Percentiles rank a stretch among this genome's conserved stretches.
Conservation (phyloP, 345 rosid species). For the Citrus hindsii region DNA sequence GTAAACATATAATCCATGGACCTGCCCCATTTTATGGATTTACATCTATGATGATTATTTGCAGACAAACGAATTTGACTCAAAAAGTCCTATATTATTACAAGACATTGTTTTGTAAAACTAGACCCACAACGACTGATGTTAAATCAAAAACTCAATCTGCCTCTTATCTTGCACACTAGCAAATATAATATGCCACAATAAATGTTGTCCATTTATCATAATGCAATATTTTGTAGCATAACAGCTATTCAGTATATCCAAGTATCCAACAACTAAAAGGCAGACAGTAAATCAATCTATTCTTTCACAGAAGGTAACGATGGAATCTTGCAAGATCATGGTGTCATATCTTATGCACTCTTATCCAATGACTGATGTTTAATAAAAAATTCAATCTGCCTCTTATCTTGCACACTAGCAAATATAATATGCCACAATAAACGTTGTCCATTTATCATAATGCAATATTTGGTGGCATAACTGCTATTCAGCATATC, state of each 20-base stretch:
- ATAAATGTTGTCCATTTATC: not conserved
- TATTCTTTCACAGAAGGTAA: not conserved
- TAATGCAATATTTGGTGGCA: not conserved
- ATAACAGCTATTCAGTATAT: not conserved
- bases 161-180: not conserved
- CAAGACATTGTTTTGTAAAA: not conserved
- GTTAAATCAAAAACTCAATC: not conserved
- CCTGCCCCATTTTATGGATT: not conserved
- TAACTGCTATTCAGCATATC: not conserved
- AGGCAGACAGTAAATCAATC: not conserved
- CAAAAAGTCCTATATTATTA: not conserved
- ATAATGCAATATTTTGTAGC: not conserved
- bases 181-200: not conserved
- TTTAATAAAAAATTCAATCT: not conserved
- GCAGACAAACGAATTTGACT: not conserved
- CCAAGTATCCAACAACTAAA: not conserved
- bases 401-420: not conserved
- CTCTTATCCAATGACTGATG: not conserved
- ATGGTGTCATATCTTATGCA: not conserved
- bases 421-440: not conserved
- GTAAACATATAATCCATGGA: not conserved
- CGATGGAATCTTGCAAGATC: not conserved
- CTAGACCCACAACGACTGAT: not conserved
- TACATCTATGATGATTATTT: not conserved
- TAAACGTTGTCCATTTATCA: not conserved